Conservation (phyloP, 139 green algal species). For the Coccomyxa sp. region DNA sequence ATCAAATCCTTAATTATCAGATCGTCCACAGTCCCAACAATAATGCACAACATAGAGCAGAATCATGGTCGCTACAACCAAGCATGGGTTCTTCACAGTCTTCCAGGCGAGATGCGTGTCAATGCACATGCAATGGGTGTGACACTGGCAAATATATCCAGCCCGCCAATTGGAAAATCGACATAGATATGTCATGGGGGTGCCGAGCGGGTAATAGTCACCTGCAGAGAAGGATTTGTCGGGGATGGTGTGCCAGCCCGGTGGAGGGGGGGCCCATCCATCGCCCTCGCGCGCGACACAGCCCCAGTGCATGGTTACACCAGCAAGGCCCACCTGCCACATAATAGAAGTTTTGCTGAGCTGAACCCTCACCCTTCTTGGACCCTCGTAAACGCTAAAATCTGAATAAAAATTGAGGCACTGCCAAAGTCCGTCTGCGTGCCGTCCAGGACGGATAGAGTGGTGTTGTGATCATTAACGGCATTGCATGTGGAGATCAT, state of each 20-base stretch:
- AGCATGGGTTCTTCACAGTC: too few relatives aligned
- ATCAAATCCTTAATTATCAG: too few relatives aligned
- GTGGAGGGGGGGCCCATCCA: constrained; percentile 25
- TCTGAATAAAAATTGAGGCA: too few relatives aligned
- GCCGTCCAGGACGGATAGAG: too few relatives aligned
- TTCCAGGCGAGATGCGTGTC: too few relatives aligned
- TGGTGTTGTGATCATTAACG: too few relatives aligned
- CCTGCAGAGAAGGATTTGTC: constrained; percentile 24
- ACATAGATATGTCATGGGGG: background rate
- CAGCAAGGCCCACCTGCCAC: constrained; percentile 11
- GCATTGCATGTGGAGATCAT: too few relatives aligned
- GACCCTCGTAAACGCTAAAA: too few relatives aligned
- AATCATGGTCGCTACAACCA: too few relatives aligned
- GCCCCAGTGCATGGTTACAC: constrained; percentile 32
- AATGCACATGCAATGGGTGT: background rate
- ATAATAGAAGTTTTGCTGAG: background rate
- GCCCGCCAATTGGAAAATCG: background rate
- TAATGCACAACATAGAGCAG: too few relatives aligned
- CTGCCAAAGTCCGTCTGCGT: too few relatives aligned
- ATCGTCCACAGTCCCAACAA: too few relatives aligned
- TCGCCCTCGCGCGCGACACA: constrained; percentile 8
- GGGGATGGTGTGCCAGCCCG: constrained; percentile 38
- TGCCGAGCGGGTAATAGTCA: background rate
- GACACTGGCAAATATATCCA: background rate
- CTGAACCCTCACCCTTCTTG: background rate